Evolutionary conservation across 768 basidiomycete species (phyloP).

Genomic region (Gloeophyllum trabeum): DNA sequence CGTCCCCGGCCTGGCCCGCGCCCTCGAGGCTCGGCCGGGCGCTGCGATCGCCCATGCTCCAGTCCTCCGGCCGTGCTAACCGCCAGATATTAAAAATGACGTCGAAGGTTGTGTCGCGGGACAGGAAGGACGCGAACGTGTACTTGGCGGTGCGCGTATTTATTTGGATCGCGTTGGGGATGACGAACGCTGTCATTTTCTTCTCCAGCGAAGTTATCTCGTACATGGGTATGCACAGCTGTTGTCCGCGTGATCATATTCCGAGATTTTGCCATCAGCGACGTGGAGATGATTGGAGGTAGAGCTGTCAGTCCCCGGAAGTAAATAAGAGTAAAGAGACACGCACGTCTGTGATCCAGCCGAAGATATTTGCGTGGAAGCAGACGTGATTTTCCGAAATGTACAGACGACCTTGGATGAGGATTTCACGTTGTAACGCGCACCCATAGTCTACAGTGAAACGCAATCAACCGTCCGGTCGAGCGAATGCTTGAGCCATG

Average conservation of each 20-base stretch:
- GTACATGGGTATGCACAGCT: slow-evolving; percentile 83
- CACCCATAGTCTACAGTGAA: slow-evolving; percentile 81
- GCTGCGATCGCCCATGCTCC: slow-evolving; percentile 10
- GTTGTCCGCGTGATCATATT: too few species aligned
- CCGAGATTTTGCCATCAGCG: too few species aligned
- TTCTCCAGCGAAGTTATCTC: slow-evolving; percentile 86
- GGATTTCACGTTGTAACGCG: slow-evolving; percentile 90
- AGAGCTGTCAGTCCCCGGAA: too few species aligned
- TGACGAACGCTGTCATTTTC: slow-evolving; percentile 96
- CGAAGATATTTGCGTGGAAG: slow-evolving; percentile 98
- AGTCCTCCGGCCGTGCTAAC: slow-evolving; percentile 66
- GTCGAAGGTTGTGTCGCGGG: slow-evolving; percentile 92
- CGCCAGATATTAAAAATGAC: slow-evolving; percentile 96
- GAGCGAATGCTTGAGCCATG: slow-evolving; percentile 2
- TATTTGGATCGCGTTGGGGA: slow-evolving; percentile 91
- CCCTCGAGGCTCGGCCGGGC: slow-evolving; percentile 13
- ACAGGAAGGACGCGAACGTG: slow-evolving; percentile 93
- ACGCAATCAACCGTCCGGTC: slow-evolving; percentile 3
- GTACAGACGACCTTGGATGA: slow-evolving; percentile 92
- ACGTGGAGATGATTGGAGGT: too few species aligned
- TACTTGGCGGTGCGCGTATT: slow-evolving; percentile 78
- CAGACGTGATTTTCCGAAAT: slow-evolving; percentile 99
- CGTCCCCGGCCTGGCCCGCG: slow-evolving; percentile 5
- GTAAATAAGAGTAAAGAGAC: background rate
- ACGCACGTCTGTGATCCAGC: slow-evolving; percentile 95